phyloP scores from a whole-genome alignment of 768 basidiomycete species.

The Tephrocybe sp. region DNA sequence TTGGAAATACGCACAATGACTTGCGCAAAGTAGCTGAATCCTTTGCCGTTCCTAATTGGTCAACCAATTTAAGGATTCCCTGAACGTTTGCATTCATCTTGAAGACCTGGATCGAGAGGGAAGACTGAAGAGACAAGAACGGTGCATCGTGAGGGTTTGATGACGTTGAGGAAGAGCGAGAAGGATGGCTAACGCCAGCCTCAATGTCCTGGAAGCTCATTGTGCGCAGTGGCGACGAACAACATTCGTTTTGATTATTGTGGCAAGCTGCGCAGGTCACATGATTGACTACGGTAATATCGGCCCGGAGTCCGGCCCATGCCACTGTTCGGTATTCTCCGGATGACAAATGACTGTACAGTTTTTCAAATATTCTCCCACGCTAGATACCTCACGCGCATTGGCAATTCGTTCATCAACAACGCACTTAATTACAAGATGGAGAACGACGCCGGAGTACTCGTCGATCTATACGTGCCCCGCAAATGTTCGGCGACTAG shows the following conservation, averaged over 20 bases:
- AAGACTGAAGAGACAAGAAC: constrained; percentile 75
- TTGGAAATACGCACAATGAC: constrained; percentile 78
- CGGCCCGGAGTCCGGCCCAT: no score
- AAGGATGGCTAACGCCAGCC: constrained; percentile 40
- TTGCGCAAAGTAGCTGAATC: constrained; percentile 82
- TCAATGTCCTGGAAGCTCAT: constrained; percentile 64
- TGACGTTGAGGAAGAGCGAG: constrained; percentile 30
- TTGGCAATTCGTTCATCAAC: constrained; percentile 22
- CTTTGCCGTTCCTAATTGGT: constrained; percentile 84
- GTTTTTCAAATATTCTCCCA: constrained; percentile 37
- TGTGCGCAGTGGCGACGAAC: constrained; percentile 8
- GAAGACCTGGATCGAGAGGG: constrained; percentile 91
- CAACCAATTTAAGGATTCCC: constrained; percentile 94
- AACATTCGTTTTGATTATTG: not conserved
- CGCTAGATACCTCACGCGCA: constrained; percentile 23
- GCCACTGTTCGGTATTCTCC: no score
- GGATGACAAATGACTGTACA: no score
- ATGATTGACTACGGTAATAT: not conserved
- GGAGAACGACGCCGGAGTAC: constrained; percentile 95
- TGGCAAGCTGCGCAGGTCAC: not conserved
- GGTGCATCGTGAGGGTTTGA: constrained; percentile 66
- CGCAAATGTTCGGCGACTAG: constrained; percentile 99
- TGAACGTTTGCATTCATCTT: constrained; percentile 99
- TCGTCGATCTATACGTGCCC: constrained; percentile 99
- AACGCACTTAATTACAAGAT: constrained; percentile 39